These are phyloP conservation scores for Cinchona pubescens DNA, from an alignment of 257 asterid species.

Conservation along the genomic window DNA sequence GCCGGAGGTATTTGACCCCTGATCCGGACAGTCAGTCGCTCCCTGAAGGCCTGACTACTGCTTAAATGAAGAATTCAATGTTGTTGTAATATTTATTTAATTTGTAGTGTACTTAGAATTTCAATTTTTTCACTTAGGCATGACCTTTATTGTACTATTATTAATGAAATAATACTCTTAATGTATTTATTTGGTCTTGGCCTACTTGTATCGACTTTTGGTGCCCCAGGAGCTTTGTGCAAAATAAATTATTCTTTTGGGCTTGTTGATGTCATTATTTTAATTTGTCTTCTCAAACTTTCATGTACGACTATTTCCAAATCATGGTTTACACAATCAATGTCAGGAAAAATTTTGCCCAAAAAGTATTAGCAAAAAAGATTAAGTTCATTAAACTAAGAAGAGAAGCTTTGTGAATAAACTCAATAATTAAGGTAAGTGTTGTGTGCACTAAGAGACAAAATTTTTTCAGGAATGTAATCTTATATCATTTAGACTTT, in stretches of 20 bases:
- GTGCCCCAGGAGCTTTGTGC: neutral
- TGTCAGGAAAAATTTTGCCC: too few species aligned
- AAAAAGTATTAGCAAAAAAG: too few species aligned
- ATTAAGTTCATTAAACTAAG: too few species aligned
- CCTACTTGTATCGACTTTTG: neutral
- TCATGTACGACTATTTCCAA: neutral
- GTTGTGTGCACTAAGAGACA: too few species aligned
- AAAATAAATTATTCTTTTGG: neutral
- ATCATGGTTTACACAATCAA: neutral
- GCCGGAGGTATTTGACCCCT: slow-evolving; percentile 52
- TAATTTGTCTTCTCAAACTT: neutral
- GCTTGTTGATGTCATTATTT: neutral
- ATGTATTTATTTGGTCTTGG: slow-evolving; percentile 7
- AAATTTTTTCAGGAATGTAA: too few species aligned
- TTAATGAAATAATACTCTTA: neutral
- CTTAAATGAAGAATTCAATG: slow-evolving; percentile 23
- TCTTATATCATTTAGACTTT: too few species aligned
- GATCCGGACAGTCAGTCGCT: slow-evolving; percentile 33
- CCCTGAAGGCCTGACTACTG: slow-evolving; percentile 57
- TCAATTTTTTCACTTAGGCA: neutral
- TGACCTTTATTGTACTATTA: slow-evolving; percentile 6
- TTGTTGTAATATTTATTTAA: neutral
- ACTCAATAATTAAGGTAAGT: too few species aligned
- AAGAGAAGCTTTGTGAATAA: too few species aligned
- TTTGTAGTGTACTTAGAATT: neutral